A percentile compares a stretch with the other conserved stretches of the same genome.
phyloP scores from a whole-genome alignment of 2,329 filamentous ascomycete species.

The Magnaporthiopsis rhizophila region DNA sequence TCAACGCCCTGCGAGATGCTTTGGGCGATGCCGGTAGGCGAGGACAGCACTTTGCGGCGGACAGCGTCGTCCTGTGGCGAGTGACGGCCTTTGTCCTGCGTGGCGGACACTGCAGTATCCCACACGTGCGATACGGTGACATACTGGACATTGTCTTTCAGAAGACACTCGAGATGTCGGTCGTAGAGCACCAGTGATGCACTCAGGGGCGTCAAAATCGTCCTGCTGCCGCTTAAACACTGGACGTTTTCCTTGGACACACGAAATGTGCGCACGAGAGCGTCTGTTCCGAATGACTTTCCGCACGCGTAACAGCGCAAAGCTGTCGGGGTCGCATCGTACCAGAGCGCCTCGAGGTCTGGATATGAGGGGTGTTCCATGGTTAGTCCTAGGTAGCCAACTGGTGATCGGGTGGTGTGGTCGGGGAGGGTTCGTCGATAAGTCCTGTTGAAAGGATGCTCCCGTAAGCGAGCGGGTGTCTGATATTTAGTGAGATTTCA shows the following conservation, averaged over 20 bases:
- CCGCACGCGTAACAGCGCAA: not conserved
- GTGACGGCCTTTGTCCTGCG: not conserved
- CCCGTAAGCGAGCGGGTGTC: too few species aligned
- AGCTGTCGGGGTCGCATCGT: not conserved
- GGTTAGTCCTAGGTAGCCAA: not conserved
- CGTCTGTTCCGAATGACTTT: not conserved
- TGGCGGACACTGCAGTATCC: not conserved
- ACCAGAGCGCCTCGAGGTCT: not conserved
- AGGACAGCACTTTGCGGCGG: not conserved
- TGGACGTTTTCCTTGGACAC: not conserved
- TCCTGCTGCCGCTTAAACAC: not conserved
- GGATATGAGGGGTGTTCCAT: not conserved
- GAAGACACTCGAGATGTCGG: slow-evolving; percentile 1
- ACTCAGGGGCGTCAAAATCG: not conserved
- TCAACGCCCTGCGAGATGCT: not conserved
- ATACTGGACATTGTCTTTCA: not conserved
- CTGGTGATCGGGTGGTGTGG: not conserved
- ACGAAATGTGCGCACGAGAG: not conserved
- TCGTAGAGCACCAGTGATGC: not conserved
- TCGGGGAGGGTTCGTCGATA: not conserved
- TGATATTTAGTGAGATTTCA: too few species aligned
- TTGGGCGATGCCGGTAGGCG: not conserved
- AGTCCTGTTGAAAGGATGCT: too few species aligned
- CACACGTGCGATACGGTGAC: slow-evolving; percentile 1
- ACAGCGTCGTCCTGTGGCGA: not conserved